Evolutionary conservation across 2,329 filamentous ascomycete species (phyloP), one percentile per base, ranked within the genome.

Genomic region (Orbilia oligospora): DNA sequence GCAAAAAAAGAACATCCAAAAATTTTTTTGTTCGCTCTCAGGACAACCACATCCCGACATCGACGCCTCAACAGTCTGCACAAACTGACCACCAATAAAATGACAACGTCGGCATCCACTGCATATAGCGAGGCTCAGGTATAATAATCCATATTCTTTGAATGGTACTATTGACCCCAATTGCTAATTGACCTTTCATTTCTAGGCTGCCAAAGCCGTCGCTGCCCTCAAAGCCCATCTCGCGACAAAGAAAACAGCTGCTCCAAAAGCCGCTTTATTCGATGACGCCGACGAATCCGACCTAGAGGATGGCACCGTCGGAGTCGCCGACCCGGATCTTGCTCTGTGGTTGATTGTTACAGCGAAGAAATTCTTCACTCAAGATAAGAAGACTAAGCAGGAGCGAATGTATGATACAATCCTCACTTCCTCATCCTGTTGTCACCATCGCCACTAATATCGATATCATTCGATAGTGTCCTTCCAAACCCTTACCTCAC

Each of bases 321-420:
- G 80, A 67, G 76, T 81, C 51, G 61, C 75, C 18, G 80, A 80
- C 49, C 48, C 67, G 5, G 80, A 79, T n/a, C 70, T 81, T 27
- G 48, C 81, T 9, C 61, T 82, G 36, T 82, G 81, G 81, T 55
- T 82, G 69, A 71, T 80, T 22, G 20, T 82, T 41, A 81, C 81
- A 5, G 80, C 79, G 2, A 82, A 81, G 68, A 82, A 82, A 65
- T 81, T 81, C 56, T 72, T 81, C 46, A 71, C 61, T 41, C 66
- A 73, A 6, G 64, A 79, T 24, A 79, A 79, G 55, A 72, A 79
- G 56, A 53, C 56, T 14, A 79, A 79, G 44, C 76, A 72, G 44
- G 63, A 79, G 51, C 69, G 76, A 61, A 56, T 79, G 76, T 79
- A 79, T 18, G 63, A 27, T 24, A 16, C 46, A 10, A 14, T 55